Percentiles rank a stretch among this genome's conserved stretches.
Conservation (phyloP, 768 basidiomycete genomes). For the Mycena chlorophos region DNA sequence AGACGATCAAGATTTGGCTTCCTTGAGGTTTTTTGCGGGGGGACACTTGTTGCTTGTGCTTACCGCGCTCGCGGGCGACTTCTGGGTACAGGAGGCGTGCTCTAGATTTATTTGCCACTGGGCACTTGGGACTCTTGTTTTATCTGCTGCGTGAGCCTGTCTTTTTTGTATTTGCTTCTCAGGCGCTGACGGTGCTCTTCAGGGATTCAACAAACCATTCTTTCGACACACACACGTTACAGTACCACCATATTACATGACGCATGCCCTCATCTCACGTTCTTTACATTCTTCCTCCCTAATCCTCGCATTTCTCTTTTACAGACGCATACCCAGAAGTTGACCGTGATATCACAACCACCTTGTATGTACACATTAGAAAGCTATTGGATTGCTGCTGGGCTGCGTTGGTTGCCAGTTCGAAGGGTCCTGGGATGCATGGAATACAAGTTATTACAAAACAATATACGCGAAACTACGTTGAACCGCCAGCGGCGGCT, state of each 20-base stretch:
- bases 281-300: slow-evolving; percentile 7
- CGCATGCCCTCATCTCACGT: slow-evolving; percentile 22
- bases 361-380: slow-evolving; percentile 24
- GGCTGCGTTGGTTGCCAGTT: not conserved
- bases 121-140: slow-evolving; percentile 24
- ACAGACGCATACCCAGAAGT: slow-evolving; percentile 24
- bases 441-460: not conserved
- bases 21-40: slow-evolving; percentile 38
- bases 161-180: not conserved
- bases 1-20: slow-evolving; percentile 65
- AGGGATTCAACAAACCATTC: slow-evolving; percentile 19
- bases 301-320: slow-evolving; percentile 7
- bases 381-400: slow-evolving; percentile 3
- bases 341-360: slow-evolving; percentile 23
- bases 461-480: not conserved
- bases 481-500: slow-evolving; percentile 4
- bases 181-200: slow-evolving; percentile 6
- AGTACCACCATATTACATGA: slow-evolving; percentile 20
- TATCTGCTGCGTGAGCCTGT: slow-evolving; percentile 20
- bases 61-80: not conserved
- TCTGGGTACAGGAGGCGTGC: slow-evolving; percentile 10
- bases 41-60: slow-evolving; percentile 3
- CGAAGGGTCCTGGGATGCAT: not conserved
- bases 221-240: slow-evolving; percentile 22
- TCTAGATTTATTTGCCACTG: slow-evolving; percentile 23